phyloP scores from a whole-genome alignment of 129 eudicot species.

The Artemisia argyi region DNA sequence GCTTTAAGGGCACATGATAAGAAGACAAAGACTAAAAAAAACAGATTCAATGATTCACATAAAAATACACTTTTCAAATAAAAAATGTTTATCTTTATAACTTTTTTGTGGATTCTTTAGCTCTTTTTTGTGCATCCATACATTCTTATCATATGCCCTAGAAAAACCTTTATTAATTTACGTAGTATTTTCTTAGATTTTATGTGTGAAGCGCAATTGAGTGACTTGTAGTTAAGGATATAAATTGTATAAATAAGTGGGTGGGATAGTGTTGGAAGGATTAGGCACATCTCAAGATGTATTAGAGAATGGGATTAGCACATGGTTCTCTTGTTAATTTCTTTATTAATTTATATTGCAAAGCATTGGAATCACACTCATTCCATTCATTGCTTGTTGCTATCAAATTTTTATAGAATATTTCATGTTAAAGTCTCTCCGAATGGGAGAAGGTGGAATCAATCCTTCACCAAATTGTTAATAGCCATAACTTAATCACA shows the following conservation, averaged over 20 bases:
- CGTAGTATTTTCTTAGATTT: too few relatives aligned
- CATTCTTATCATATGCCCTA: too few relatives aligned
- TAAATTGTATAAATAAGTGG: not conserved
- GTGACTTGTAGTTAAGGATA: not conserved
- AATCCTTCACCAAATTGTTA: constrained; percentile 21
- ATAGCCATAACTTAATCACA: constrained; percentile 29
- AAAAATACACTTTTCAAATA: too few relatives aligned
- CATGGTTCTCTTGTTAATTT: constrained; percentile 9
- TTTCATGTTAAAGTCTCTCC: constrained; percentile 18
- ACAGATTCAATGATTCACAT: too few relatives aligned
- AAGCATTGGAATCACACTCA: constrained; percentile 24
- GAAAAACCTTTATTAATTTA: too few relatives aligned
- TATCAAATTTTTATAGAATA: constrained; percentile 17
- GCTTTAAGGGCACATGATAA: too few relatives aligned
- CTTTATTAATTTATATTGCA: not conserved
- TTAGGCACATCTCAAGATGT: constrained; percentile 28
- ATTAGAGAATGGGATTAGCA: constrained; percentile 14
- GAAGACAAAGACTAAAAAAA: too few relatives aligned
- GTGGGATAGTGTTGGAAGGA: constrained; percentile 2
- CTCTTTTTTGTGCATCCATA: too few relatives aligned
- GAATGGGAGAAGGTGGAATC: constrained; percentile 22
- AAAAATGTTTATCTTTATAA: too few relatives aligned
- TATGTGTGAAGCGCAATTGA: not conserved
- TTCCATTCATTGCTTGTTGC: constrained; percentile 28
- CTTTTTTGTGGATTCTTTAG: too few relatives aligned